Conservation (phyloP, 306 rosid species). For the Ceratonia siliqua region DNA sequence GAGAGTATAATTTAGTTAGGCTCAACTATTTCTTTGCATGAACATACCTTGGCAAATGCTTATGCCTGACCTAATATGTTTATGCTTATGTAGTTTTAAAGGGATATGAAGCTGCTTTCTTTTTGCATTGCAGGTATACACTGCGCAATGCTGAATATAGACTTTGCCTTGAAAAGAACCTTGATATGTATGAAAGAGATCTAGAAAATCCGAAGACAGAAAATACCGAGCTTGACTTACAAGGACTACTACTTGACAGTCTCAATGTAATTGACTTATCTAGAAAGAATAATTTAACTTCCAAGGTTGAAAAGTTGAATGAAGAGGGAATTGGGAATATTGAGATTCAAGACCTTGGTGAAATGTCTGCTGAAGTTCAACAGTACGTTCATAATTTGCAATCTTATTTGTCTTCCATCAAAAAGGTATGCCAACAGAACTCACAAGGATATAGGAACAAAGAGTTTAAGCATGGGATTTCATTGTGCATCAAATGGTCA, state of each 20-base stretch:
- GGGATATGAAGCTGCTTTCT: conserved; percentile 28
- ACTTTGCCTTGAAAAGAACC: conserved; percentile 83
- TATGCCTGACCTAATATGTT: neutral
- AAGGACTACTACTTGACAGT: conserved; percentile 65
- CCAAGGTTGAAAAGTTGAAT: conserved; percentile 43
- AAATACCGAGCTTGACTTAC: conserved; percentile 48
- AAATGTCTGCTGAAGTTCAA: conserved; percentile 74
- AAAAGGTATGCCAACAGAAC: conserved; percentile 54
- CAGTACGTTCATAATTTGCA: conserved; percentile 72
- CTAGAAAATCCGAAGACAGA: conserved; percentile 50
- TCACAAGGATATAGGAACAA: neutral
- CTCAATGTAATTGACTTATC: conserved; percentile 49
- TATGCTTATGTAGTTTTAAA: conserved; percentile 14
- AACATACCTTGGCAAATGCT: conserved; percentile 5
- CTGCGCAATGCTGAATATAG: conserved; percentile 91
- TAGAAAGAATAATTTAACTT: conserved; percentile 49
- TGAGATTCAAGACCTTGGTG: conserved; percentile 67
- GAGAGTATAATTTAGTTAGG: neutral
- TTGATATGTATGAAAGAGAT: conserved; percentile 56
- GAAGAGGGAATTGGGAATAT: conserved; percentile 43
- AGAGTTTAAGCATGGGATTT: conserved; percentile 26
- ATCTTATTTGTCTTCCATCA: conserved; percentile 72
- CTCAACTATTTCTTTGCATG: conserved; percentile 1
- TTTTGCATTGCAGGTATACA: conserved; percentile 66
- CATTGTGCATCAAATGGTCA: conserved; percentile 3